Evolutionary conservation across 2,329 filamentous ascomycete genomes (phyloP), one percentile per base, ranked within the genome.

Genomic region (Claviceps citrina): DNA sequence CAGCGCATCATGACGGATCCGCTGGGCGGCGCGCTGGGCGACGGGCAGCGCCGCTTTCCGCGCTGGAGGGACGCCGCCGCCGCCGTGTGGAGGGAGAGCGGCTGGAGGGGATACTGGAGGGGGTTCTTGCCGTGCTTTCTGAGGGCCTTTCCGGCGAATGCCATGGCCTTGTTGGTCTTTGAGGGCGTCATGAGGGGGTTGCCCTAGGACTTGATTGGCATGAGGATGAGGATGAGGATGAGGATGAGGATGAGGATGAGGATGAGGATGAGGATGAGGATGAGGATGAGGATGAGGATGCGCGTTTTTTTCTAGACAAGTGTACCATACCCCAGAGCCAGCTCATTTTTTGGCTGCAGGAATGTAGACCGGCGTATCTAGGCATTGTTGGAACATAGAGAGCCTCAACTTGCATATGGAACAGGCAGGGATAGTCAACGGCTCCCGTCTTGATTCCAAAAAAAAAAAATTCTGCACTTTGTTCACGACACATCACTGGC

Each of bases 1-100:
- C 89, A 96, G 66, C 73, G 86, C 25, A 81, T 98, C 56, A 96
- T 98, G 91, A 95, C 89, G 12, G 91, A 96, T 61, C 78, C 84
- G 4, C 64, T 96, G 39, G 87, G 81, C 1, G 79, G 81, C 1
- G 66, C 65, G 1, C 61, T 87, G 10, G 66, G 69, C 15, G 81
- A 85, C 48, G 78, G 82, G 8, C 66, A 71, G 43, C 71, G 76
- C 45, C 73, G 66, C 48, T 96, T 87, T 55, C 66, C 62, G 10
- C 64, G 69, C 37, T 96, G 91, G 91, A 76, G 70, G 54, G 76
- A 89, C 49, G 91, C 89, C 0, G 89, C 84, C 0, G 65, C 56
- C 39, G 73, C 81, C 0, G 81, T 96, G 2, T 93, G 82, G 52
- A 66, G 66, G 36, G 86, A 95, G 55, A 64, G 63, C 36, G 91